Conservation (phyloP, 106 monocot genomes). For the Agapanthus africanus region DNA sequence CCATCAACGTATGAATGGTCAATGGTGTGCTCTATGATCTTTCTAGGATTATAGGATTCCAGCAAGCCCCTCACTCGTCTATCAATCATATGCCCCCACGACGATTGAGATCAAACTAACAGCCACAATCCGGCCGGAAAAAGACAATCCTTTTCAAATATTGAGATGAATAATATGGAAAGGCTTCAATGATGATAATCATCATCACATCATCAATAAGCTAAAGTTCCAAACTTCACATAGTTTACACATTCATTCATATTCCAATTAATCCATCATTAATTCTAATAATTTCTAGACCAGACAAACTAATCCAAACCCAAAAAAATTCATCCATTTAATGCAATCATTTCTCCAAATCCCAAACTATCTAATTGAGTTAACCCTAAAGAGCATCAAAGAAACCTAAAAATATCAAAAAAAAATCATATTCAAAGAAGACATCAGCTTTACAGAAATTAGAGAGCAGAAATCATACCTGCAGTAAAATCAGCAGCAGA, state of each 20-base stretch:
- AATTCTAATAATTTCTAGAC: neutral
- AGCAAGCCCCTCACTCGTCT: too few relatives aligned
- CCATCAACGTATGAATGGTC: neutral
- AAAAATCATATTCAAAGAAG: neutral
- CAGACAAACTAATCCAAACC: neutral
- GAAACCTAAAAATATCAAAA: neutral
- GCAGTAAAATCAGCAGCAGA: neutral
- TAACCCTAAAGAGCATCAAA: neutral
- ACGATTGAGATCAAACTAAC: neutral
- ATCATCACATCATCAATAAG: too few relatives aligned
- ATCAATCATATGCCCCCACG: neutral
- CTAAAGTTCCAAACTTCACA: too few relatives aligned
- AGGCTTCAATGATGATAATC: too few relatives aligned
- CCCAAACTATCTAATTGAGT: neutral
- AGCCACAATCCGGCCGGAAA: neutral
- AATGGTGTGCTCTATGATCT: too few relatives aligned
- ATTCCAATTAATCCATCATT: neutral
- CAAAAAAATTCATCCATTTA: neutral
- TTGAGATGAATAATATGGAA: neutral
- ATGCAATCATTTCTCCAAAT: neutral
- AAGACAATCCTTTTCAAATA: neutral
- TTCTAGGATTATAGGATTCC: too few relatives aligned
- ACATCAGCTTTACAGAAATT: neutral
- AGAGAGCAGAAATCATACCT: neutral
- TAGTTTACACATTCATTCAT: too few relatives aligned